Base-by-base conservation (phyloP, 495 filamentous ascomycete species). In the Cercophora newfieldiana region DNA sequence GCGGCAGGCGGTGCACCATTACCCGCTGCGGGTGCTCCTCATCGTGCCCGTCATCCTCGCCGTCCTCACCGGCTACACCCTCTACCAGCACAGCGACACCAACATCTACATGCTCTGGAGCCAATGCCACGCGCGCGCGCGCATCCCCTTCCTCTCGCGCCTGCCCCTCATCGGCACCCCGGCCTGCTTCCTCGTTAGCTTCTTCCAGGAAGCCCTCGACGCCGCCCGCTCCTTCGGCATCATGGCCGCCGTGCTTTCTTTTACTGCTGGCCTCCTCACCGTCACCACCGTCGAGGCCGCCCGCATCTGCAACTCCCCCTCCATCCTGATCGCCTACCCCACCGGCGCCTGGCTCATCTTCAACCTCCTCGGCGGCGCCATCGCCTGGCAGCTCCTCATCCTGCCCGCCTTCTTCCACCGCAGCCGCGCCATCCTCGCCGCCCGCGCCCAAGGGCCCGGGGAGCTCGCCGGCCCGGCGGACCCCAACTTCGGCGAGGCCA, bases 301-400 rank as follows among this genome's bases (percentile, higher is more conserved):
- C 10, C 67, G 79, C 26, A 63, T 75, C 48, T 79, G 79, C 71
- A 81, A 80, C 65, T 22, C 47, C 12, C 67, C 68, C 10, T 70
- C 30, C 24, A 51, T 69, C 25, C 68, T 75, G 21, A 75, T 81
- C 57, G 74, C 74, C 22, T 73, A 70, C 64, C 78, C 78, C 7
- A 78, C 74, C 8, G 66, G 69, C 10, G 58, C 69, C 1, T 81
- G 79, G 79, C 68, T 80, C n/a, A 64, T 75, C 8, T 80, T 79
- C 44, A 73, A 77, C 58, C 71, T 81, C 24, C 19, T 76, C 47
- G 79, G 79, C 31, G 79, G 79, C 25, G 74, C 79, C 14, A 58
- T 81, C 21, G 74, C 78, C 10, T 81, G 78, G 78, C 65, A 81
- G 66, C 66, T 81, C 31, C 67, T 77, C 63, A 79, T 80, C 67